phyloP scores from a whole-genome alignment of 495 filamentous ascomycete genomes.

The Lasiosphaeria hispida region DNA sequence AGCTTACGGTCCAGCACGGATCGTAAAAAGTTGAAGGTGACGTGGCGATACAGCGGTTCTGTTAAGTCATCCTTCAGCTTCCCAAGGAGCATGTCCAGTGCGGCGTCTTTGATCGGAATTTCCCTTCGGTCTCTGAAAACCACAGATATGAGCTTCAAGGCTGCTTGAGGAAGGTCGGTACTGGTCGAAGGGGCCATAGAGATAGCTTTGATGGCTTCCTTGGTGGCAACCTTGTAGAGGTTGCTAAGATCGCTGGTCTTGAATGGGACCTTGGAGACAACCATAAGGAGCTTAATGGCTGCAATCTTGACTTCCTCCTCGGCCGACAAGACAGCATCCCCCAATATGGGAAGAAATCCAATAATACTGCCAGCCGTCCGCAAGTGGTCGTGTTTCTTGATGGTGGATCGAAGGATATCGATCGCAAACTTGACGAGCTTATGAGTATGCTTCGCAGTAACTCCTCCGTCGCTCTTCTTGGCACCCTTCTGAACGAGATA shows the following conservation, averaged over 20 bases:
- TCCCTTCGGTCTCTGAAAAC: conserved; percentile 77
- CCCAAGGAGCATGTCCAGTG: conserved; percentile 79
- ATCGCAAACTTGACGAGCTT: conserved; percentile 85
- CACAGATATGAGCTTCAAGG: conserved; percentile 80
- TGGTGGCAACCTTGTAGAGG: conserved; percentile 79
- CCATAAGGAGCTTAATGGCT: conserved; percentile 74
- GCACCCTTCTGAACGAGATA: conserved; percentile 76
- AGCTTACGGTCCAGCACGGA: conserved; percentile 81
- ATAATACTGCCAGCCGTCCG: conserved; percentile 73
- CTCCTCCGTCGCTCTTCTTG: conserved; percentile 61
- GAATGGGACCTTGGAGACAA: conserved; percentile 81
- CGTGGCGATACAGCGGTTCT: conserved; percentile 83
- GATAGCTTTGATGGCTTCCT: conserved; percentile 71
- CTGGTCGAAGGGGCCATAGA: conserved; percentile 65
- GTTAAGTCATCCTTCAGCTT: conserved; percentile 86
- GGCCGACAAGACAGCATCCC: conserved; percentile 74
- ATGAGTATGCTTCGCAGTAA: conserved; percentile 71
- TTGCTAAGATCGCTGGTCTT: conserved; percentile 65
- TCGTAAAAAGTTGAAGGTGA: conserved; percentile 89
- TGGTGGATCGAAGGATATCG: conserved; percentile 74
- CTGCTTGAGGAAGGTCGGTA: conserved; percentile 76
- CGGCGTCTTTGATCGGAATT: conserved; percentile 71
- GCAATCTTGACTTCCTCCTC: conserved; percentile 91
- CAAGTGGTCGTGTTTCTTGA: conserved; percentile 77
- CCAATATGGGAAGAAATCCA: conserved; percentile 84